phyloP scores from a whole-genome alignment of 2,329 filamentous ascomycete genomes.

The Neoascochyta sp. region DNA sequence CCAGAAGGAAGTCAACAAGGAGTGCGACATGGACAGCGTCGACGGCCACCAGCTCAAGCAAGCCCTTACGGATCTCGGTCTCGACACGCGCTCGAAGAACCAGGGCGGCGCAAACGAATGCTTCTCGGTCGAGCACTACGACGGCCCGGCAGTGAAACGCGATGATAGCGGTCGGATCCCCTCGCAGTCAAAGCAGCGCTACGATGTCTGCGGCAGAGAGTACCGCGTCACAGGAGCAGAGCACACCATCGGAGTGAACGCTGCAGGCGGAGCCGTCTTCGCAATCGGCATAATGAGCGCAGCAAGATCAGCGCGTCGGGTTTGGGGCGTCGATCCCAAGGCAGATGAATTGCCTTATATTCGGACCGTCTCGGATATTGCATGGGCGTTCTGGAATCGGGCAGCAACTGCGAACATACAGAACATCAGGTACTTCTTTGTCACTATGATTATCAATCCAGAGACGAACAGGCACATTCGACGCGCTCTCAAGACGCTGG shows the following conservation, averaged over 20 bases:
- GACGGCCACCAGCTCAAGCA: constrained; percentile 5
- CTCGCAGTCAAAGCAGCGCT: constrained; percentile 6
- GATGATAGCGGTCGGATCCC: constrained; percentile 1
- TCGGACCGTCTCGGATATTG: constrained; percentile 13
- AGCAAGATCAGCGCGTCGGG: constrained; percentile 7
- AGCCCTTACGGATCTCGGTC: constrained; percentile 5
- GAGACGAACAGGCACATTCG: constrained; percentile 13
- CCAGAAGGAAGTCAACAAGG: constrained; percentile 3
- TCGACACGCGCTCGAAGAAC: constrained; percentile 7
- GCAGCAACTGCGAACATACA: constrained; percentile 2
- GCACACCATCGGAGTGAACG: constrained; percentile 12
- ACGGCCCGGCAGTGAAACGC: constrained; percentile 6
- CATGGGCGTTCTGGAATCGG: constrained; percentile 20
- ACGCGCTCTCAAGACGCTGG: constrained; percentile 5
- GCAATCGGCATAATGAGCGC: constrained; percentile 6
- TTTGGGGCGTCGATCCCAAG: constrained; percentile 7
- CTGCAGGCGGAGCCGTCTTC: constrained; percentile 7
- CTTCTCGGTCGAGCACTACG: constrained; percentile 13
- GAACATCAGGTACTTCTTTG: constrained; percentile 18
- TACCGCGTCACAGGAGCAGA: constrained; percentile 9
- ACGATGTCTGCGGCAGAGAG: constrained; percentile 7
- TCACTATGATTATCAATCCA: constrained; percentile 10
- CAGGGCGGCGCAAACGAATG: constrained; percentile 12
- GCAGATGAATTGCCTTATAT: constrained; percentile 15
- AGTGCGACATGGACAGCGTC: constrained; percentile 8